Evolutionary conservation across 495 filamentous ascomycete genomes (phyloP), one percentile per base, ranked within the genome.

Genomic region (Tuber microsphaerosporum): DNA sequence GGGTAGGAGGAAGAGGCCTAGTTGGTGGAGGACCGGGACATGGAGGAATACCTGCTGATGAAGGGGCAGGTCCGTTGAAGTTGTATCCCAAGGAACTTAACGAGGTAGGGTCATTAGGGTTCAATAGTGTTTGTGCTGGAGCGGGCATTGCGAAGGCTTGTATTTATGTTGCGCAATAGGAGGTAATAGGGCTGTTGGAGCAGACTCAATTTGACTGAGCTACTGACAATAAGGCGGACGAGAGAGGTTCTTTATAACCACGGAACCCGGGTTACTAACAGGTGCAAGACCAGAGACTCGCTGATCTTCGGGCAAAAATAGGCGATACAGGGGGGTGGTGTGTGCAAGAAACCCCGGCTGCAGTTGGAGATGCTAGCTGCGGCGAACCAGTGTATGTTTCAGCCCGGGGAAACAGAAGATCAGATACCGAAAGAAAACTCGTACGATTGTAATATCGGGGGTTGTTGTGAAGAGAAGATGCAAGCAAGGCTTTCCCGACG

Each of bases 51-150:
- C 56, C 56, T 7, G 69, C 37, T 42, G 69, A 75, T 42, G 69
- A 75, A 19, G 76, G 81, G 34, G 81, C 79, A 43, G 81, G 81
- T n/a, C 81, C 81, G 70, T 83, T 83, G 76, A 83, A 83, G 81
- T 83, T 83, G 81, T 83, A 83, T 22, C 81, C 81, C 74, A 83
- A 73, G 26, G 81, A 83, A 69, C 76, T 82, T 26, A 83, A 74
- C 37, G 75, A 82, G 75, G 82, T 82, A 46, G 81, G 78, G 73
- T 83, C 81, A 68, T 83, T 82, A 65, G 81, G 81, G 81, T 79
- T 83, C 78, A 81, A 74, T 71, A 82, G 78, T 6, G 77, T 83
- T 73, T 81, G 78, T 69, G 81, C 74, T 61, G 81, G 81, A 75
- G 81, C 81, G 69, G 81, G 81, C 81, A 83, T 83, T 79, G 74